Evolutionary conservation across 495 filamentous ascomycete species (phyloP).

Genomic region (Aspergillus coremiiformis): DNA sequence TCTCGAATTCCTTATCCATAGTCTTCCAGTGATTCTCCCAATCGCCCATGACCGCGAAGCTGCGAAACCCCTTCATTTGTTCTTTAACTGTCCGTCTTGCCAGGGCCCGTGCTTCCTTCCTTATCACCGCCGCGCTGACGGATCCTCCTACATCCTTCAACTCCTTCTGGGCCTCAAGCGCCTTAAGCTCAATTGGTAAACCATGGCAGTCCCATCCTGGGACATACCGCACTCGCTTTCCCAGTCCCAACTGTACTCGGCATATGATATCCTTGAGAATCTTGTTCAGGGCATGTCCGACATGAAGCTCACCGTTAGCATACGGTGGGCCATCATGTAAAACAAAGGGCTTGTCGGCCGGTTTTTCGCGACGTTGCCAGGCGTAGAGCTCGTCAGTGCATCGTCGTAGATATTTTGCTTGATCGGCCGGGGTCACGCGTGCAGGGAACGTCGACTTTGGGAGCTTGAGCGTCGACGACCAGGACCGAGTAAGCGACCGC

Average conservation of each 20-base stretch:
- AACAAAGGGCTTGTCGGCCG: constrained; percentile 57
- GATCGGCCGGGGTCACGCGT: constrained; percentile 43
- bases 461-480: constrained; percentile 53
- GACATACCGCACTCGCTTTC: constrained; percentile 73
- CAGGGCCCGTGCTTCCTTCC: constrained; percentile 65
- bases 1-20: constrained; percentile 83
- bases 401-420: constrained; percentile 58
- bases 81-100: constrained; percentile 65
- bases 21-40: constrained; percentile 91
- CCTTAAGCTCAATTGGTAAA: constrained; percentile 94
- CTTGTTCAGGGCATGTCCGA: constrained; percentile 98
- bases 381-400: constrained; percentile 84
- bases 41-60: constrained; percentile 87
- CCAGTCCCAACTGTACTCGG: constrained; percentile 68
- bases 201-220: constrained; percentile 99
- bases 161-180: constrained; percentile 55
- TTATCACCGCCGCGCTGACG: constrained; percentile 40
- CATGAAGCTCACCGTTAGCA: constrained; percentile 88
- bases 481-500: constrained; percentile 43
- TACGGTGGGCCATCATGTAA: constrained; percentile 97
- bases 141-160: constrained; percentile 13
- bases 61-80: constrained; percentile 75
- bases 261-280: constrained; percentile 91
- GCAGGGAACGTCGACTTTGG: constrained; percentile 54
- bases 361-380: constrained; percentile 66